Percentiles rank a stretch among this genome's conserved stretches.
Conservation (phyloP, 2,329 filamentous ascomycete genomes). For the Fusarium camptoceras region DNA sequence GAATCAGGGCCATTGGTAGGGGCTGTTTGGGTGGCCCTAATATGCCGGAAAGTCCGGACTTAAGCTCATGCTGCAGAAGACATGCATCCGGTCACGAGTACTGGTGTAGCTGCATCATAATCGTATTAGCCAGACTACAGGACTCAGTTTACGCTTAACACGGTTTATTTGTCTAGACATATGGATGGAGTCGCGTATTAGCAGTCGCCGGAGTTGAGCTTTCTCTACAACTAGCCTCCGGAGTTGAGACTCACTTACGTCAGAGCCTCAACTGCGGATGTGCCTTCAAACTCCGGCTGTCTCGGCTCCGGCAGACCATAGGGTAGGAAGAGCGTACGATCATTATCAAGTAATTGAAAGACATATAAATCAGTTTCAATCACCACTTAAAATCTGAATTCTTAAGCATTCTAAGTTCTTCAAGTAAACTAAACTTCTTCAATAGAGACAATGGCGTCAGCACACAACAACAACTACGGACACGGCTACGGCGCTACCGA, state of each 20-base stretch:
- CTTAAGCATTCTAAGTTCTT: neutral
- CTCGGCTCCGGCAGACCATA: conserved; percentile 13
- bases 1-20: neutral
- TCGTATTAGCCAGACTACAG: neutral
- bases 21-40: neutral
- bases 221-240: neutral
- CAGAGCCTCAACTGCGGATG: neutral
- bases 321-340: neutral
- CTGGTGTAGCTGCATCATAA: too few relatives aligned
- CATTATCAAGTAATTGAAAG: neutral
- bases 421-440: neutral
- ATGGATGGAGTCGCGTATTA: neutral
- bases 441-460: conserved; percentile 33
- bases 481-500: conserved; percentile 45
- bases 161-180: neutral
- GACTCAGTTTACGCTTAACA: neutral
- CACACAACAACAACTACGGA: conserved; percentile 44
- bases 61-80: neutral
- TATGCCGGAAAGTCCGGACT: neutral
- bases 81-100: neutral
- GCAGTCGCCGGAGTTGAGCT: conserved; percentile 4
- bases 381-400: neutral
- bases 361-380: neutral
- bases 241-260: conserved; percentile 13
- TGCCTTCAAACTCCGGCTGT: neutral